phyloP scores from a whole-genome alignment of 2,329 filamentous ascomycete species.

The Aspergillus novofumigatus region DNA sequence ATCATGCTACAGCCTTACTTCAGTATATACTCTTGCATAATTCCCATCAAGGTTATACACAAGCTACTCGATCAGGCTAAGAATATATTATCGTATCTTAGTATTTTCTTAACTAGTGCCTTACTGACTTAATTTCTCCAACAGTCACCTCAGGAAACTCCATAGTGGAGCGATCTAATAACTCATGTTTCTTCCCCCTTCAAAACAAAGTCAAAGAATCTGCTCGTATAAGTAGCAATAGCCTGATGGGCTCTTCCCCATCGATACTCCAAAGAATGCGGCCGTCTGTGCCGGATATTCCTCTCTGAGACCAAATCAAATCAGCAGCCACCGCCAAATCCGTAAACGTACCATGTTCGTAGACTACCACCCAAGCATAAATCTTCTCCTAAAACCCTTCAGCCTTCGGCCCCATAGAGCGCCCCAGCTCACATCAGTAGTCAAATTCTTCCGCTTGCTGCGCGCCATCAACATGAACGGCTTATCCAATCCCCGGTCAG shows the following conservation, averaged over 20 bases:
- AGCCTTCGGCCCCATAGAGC: constrained; percentile 9
- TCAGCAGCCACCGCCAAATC: constrained; percentile 17
- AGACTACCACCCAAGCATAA: background rate
- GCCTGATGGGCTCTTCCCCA: constrained; percentile 10
- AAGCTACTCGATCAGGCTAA: too few relatives aligned
- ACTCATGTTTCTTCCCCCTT: constrained; percentile 5
- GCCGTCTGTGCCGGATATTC: constrained; percentile 1
- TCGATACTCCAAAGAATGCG: constrained; percentile 11
- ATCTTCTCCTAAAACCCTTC: background rate
- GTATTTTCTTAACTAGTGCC: too few relatives aligned
- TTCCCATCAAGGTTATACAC: too few relatives aligned
- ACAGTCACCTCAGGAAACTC: constrained; percentile 11
- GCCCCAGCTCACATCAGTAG: constrained; percentile 2
- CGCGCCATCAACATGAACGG: constrained; percentile 52
- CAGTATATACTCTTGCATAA: too few relatives aligned
- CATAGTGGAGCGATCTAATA: constrained; percentile 12
- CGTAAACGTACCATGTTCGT: constrained; percentile 15
- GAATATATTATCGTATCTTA: too few relatives aligned
- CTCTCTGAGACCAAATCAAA: background rate
- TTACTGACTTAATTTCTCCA: background rate
- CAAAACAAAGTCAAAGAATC: constrained; percentile 13
- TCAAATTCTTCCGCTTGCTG: background rate
- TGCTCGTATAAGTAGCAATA: constrained; percentile 12
- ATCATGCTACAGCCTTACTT: too few relatives aligned
- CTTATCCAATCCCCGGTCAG: constrained; percentile 45